Evolutionary conservation across 805 yeast genomes (phyloP).

Genomic region (Metschnikowia baotianmanensis): DNA sequence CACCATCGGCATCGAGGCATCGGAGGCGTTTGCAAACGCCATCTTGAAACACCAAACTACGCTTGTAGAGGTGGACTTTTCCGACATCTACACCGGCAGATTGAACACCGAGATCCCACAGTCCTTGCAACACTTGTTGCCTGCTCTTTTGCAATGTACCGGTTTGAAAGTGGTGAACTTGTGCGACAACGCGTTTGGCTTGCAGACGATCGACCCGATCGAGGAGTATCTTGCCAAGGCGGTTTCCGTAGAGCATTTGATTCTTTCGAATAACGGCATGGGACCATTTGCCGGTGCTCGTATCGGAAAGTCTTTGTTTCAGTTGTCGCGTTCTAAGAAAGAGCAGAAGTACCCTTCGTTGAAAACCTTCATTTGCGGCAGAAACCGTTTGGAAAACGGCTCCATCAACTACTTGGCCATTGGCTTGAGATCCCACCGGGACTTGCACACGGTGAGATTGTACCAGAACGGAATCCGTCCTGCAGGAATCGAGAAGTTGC

Average conservation of each 20-base stretch:
- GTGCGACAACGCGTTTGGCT: constrained; percentile 95
- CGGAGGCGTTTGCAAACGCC: constrained; percentile 62
- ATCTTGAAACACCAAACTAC: constrained; percentile 44
- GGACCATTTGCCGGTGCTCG: constrained; percentile 98
- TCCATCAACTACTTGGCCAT: constrained; percentile 81
- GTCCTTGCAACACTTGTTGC: constrained; percentile 68
- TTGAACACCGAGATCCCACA: constrained; percentile 92
- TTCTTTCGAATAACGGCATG: constrained; percentile 92
- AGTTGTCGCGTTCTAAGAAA: constrained; percentile 64
- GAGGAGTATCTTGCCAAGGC: constrained; percentile 77
- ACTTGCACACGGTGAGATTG: constrained; percentile 69
- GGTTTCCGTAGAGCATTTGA: constrained; percentile 76
- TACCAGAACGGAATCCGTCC: constrained; percentile 98
- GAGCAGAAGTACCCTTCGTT: constrained; percentile 49
- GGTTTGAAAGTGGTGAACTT: constrained; percentile 73
- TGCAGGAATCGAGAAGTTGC: constrained; percentile 75
- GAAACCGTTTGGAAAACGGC: constrained; percentile 96
- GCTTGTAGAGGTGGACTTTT: constrained; percentile 71
- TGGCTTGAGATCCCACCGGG: constrained; percentile 77
- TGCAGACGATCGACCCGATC: constrained; percentile 88
- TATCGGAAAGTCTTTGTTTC: constrained; percentile 81
- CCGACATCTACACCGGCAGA: constrained; percentile 94
- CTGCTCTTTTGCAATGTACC: constrained; percentile 67
- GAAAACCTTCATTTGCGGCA: constrained; percentile 91
- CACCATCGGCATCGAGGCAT: constrained; percentile 90